Evolutionary conservation across 2,329 filamentous ascomycete species (phyloP).

Genomic region (Neonectria ditissima): DNA sequence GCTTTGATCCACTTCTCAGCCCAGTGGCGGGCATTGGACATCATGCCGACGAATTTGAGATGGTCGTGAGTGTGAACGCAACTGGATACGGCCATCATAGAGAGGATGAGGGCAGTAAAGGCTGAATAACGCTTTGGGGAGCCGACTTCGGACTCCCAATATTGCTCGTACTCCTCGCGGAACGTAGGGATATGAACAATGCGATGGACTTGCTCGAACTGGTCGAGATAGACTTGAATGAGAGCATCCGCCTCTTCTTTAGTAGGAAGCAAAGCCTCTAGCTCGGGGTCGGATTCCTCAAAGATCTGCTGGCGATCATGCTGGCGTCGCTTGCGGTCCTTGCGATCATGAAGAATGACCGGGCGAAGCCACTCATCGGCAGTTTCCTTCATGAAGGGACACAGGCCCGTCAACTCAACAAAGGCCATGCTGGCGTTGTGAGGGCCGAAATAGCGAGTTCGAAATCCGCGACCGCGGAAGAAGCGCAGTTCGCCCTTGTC

Average conservation of each 20-base stretch:
- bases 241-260: constrained; percentile 63
- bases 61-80: constrained; percentile 65
- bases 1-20: constrained; percentile 69
- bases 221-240: constrained; percentile 63
- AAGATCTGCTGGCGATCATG: constrained; percentile 65
- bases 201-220: constrained; percentile 67
- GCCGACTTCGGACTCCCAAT: constrained; percentile 60
- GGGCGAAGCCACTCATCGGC: constrained; percentile 71
- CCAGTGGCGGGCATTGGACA: constrained; percentile 66
- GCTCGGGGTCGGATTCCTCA: constrained; percentile 58
- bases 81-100: constrained; percentile 70
- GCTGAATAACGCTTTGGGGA: constrained; percentile 60
- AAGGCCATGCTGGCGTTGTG: constrained; percentile 72
- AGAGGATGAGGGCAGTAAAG: constrained; percentile 68
- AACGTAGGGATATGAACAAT: constrained; percentile 72
- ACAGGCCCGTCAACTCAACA: constrained; percentile 67
- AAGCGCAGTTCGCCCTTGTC: constrained; percentile 68
- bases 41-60: constrained; percentile 68
- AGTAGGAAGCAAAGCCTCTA: constrained; percentile 63
- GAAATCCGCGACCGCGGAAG: constrained; percentile 69
- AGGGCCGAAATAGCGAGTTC: constrained; percentile 70
- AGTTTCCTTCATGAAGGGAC: constrained; percentile 72
- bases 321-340: constrained; percentile 66
- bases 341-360: constrained; percentile 65
- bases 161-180: constrained; percentile 65